phyloP scores from a whole-genome alignment of 2,329 filamentous ascomycete genomes.

The Alternaria brassicae region DNA sequence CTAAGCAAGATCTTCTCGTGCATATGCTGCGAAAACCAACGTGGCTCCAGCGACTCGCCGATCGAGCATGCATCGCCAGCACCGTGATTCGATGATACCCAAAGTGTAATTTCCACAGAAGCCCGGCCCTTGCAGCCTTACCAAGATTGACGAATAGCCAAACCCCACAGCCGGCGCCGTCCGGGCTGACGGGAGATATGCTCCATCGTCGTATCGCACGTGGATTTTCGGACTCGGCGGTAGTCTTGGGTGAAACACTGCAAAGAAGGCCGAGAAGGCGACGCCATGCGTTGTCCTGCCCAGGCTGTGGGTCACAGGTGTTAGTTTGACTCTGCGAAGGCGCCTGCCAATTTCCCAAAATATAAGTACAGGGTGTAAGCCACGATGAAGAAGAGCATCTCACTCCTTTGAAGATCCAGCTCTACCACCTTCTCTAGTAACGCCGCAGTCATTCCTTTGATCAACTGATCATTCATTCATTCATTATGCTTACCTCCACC shows the following conservation, averaged over 20 bases:
- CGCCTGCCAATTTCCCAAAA: slow-evolving; percentile 17
- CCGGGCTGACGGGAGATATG: slow-evolving; percentile 20
- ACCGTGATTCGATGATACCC: slow-evolving; percentile 18
- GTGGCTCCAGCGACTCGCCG: slow-evolving; percentile 24
- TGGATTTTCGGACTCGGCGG: slow-evolving; percentile 20
- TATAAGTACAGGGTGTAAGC: slow-evolving; percentile 19
- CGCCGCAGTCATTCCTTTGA: slow-evolving; percentile 23
- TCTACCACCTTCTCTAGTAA: slow-evolving; percentile 18
- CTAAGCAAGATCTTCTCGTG: slow-evolving; percentile 17
- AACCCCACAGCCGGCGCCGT: slow-evolving; percentile 17
- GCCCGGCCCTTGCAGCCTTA: slow-evolving; percentile 21
- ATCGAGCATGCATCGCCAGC: slow-evolving; percentile 11
- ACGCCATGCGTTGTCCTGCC: slow-evolving; percentile 19
- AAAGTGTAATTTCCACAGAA: slow-evolving; percentile 27
- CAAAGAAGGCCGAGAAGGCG: slow-evolving; percentile 12
- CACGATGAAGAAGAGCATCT: not conserved
- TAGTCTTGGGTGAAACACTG: slow-evolving; percentile 24
- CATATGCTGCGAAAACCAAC: slow-evolving; percentile 22
- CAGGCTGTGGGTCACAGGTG: slow-evolving; percentile 15
- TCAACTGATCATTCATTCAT: slow-evolving; percentile 15
- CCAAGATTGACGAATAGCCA: slow-evolving; percentile 18
- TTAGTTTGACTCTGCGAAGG: slow-evolving; percentile 7
- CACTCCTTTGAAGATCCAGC: slow-evolving; percentile 5
- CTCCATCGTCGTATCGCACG: slow-evolving; percentile 25
- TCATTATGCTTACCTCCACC: slow-evolving; percentile 32